Evolutionary conservation across 1,284 basidiomycete genomes (phyloP).

Genomic region (Papiliotrema nemorosa): DNA sequence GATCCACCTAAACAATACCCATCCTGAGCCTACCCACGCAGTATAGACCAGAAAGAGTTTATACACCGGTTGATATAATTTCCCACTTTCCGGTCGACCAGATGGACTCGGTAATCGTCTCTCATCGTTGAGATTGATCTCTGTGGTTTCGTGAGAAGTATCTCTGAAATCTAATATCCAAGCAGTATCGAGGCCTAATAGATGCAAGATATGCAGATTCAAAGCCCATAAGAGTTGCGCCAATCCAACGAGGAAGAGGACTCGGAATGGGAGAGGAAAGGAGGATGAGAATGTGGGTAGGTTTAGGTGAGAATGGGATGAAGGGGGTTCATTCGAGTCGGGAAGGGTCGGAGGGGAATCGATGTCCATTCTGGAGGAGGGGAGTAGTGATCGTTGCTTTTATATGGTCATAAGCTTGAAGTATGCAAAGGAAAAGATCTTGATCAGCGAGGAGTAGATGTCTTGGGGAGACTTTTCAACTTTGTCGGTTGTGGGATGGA

Average conservation of each 20-base stretch:
- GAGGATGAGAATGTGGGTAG: slow-evolving; percentile 56
- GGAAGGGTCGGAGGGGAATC: slow-evolving; percentile 38
- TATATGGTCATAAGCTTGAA: too few relatives aligned
- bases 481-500: too few relatives aligned
- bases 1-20: slow-evolving; percentile 62
- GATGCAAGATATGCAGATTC: slow-evolving; percentile 76
- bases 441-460: too few relatives aligned
- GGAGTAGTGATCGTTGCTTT: too few relatives aligned
- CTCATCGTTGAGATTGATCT: not conserved
- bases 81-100: slow-evolving; percentile 13
- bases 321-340: slow-evolving; percentile 7
- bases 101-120: too few relatives aligned
- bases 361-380: slow-evolving; percentile 40
- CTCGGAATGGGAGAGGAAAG: slow-evolving; percentile 79
- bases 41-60: slow-evolving; percentile 62
- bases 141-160: not conserved
- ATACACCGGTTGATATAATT: slow-evolving; percentile 63
- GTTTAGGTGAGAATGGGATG: slow-evolving; percentile 37
- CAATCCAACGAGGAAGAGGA: slow-evolving; percentile 65
- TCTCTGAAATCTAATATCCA: slow-evolving; percentile 56
- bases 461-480: too few relatives aligned
- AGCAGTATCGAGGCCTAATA: slow-evolving; percentile 69
- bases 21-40: slow-evolving; percentile 60
- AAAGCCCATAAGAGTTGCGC: slow-evolving; percentile 77
- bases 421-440: too few relatives aligned